Evolutionary conservation across 129 eudicot species (phyloP).

Genomic region (Flaveria robusta): DNA sequence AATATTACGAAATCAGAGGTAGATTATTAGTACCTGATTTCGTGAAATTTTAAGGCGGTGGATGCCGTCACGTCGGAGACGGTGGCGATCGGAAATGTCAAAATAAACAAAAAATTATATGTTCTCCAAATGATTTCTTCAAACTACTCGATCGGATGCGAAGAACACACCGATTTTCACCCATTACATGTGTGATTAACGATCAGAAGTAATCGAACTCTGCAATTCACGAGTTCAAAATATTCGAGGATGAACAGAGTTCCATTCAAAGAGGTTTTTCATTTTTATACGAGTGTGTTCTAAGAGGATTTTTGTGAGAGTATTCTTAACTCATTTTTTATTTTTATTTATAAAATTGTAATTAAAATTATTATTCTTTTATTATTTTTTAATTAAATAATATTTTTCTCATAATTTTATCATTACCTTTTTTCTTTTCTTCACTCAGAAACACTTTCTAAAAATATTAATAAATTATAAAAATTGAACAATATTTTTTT

Average conservation of each 20-base stretch:
- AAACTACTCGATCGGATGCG: not conserved
- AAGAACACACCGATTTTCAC: not conserved
- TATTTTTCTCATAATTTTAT: too few species aligned
- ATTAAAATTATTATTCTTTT: too few species aligned
- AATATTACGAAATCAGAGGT: not conserved
- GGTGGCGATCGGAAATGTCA: not conserved
- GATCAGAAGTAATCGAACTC: not conserved
- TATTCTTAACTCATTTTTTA: too few species aligned
- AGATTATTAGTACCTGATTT: not conserved
- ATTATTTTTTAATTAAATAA: too few species aligned
- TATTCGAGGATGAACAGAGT: not conserved
- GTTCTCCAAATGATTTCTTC: not conserved
- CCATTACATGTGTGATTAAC: not conserved
- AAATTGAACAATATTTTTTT: too few species aligned
- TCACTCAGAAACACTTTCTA: too few species aligned
- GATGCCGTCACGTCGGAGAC: conserved; percentile 6
- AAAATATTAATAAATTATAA: too few species aligned
- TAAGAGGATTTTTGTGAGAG: too few species aligned
- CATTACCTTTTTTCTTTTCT: too few species aligned
- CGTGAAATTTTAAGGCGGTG: not conserved
- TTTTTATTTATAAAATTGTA: too few species aligned
- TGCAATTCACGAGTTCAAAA: not conserved
- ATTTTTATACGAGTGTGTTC: too few species aligned
- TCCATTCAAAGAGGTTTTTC: too few species aligned
- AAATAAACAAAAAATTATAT: not conserved